Base-by-base conservation (phyloP, 148 eudicot species). In the Amaranthus palmeri region DNA sequence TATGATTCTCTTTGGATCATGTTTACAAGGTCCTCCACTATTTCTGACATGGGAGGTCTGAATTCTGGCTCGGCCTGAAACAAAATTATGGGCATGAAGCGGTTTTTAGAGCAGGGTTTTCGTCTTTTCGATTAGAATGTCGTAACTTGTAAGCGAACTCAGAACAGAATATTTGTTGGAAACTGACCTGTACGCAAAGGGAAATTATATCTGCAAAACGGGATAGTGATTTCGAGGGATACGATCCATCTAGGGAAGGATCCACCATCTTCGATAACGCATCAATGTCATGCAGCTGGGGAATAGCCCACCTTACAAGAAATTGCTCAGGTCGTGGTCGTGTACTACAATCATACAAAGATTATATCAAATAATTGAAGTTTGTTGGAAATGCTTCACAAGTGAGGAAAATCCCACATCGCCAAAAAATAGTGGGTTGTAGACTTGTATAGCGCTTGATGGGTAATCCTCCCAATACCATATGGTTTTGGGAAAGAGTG, bases 41-140 rank as follows among this genome's bases (percentile, higher is more conserved):
- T 89, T 82, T 95, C 98, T 7, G 98, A 95, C 90, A 91, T 89
- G 10, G 97, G 93, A 53, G 98, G 97, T 82, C 98, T 81, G 79
- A 95, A 95, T 76, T 95, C 97, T 3, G 96, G 98, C 74, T 91
- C 96, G 6, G 83, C 81, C 98, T 95, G 82, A 72, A 72, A 62
- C 6, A 48, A 74, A 55, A 54, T 41, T 10, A 42, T 14, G 8
- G 49, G 41, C 18, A 48, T 49, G n/a, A 53, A 17, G 36, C 36
- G 36, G 36, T 25, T 25, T 25, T 25, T 25, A 25, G 36, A 25
- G 36, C 36, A 25, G 36, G 36, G 36, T 25, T 25, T 25, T 25
- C 36, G 36, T 25, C 36, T 25, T 25, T 25, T 25, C 36, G 36
- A 25, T 25, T 25, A 25, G 36, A 25, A 25, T 25, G 36, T 25